phyloP scores from a whole-genome alignment of 257 asterid genomes.

The Forsythia viridissima region DNA sequence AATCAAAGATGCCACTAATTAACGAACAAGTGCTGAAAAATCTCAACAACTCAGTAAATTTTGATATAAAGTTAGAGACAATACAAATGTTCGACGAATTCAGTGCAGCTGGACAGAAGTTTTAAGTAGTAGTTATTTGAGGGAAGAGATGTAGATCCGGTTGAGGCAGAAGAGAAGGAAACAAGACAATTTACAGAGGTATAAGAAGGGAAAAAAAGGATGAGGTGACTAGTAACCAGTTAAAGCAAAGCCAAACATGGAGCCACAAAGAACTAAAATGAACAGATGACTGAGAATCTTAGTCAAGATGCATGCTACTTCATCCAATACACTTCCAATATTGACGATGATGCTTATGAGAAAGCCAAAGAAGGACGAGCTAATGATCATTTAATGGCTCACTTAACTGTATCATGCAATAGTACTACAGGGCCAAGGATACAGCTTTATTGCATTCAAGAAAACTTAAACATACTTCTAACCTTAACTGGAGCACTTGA shows the following conservation, averaged over 20 bases:
- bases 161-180: not conserved
- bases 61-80: not conserved
- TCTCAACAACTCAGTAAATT: not conserved
- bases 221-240: not conserved
- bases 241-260: not conserved
- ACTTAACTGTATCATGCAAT: too few species aligned
- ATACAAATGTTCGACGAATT: not conserved
- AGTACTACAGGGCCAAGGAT: too few species aligned
- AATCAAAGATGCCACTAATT: constrained; percentile 4
- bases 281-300: not conserved
- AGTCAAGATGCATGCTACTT: not conserved
- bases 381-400: too few species aligned
- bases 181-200: not conserved
- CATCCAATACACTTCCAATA: not conserved
- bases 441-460: too few species aligned
- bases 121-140: not conserved
- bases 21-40: constrained; percentile 4
- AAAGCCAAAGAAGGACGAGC: too few species aligned
- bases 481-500: too few species aligned
- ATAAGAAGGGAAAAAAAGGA: not conserved
- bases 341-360: too few species aligned
- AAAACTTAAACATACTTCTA: too few species aligned
- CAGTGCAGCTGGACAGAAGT: not conserved
- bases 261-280: not conserved
- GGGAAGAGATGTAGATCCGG: not conserved